Evolutionary conservation across 495 filamentous ascomycete genomes (phyloP), one percentile per base, ranked within the genome.

Genomic region (Immersiella caudata): DNA sequence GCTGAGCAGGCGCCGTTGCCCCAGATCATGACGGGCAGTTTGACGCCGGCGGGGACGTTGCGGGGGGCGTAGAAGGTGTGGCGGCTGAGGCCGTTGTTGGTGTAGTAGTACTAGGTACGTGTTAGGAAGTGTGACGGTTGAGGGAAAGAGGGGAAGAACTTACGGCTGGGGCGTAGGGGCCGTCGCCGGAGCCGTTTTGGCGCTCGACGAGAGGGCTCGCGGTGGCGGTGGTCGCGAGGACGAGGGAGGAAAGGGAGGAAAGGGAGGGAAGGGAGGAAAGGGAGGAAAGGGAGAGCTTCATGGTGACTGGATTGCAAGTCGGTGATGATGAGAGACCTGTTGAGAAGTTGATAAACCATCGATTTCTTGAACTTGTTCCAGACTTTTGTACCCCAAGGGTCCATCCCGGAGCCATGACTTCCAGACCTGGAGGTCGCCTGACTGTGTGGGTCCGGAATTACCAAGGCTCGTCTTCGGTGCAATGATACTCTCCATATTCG

Each of bases 1-100:
- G 70, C 68, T 20, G 56, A 62, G 74, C 76, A 79, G 52, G 57
- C 75, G 64, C 76, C 76, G 67, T 79, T 75, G 52, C 75, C 76
- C 75, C 76, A 79, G 62, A 80, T 57, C 61, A 79, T 57, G 66
- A 78, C 60, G 29, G 62, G 68, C 51, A 82, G 55, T 46, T 73
- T 67, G 61, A 52, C 8, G n/a, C 35, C 25, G 8, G 75, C 14
- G 68, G 72, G 58, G 21, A 71, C 16, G 22, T 64, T 68, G 21
- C 58, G 49, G 20, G 71, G 58, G 70, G 72, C 58, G 55, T 66
- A 70, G 52, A 78, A 46, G 58, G 76, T 78, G 70, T 78, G 76
- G 46, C 55, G n/a, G 35, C 49, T 22, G 33, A 78, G 75, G 25
- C 50, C 29, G 49, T 57, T 22, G 52, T 68, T 68, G 27, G 68